phyloP scores from a whole-genome alignment of 257 asterid genomes.

The Scutellaria galericulata region DNA sequence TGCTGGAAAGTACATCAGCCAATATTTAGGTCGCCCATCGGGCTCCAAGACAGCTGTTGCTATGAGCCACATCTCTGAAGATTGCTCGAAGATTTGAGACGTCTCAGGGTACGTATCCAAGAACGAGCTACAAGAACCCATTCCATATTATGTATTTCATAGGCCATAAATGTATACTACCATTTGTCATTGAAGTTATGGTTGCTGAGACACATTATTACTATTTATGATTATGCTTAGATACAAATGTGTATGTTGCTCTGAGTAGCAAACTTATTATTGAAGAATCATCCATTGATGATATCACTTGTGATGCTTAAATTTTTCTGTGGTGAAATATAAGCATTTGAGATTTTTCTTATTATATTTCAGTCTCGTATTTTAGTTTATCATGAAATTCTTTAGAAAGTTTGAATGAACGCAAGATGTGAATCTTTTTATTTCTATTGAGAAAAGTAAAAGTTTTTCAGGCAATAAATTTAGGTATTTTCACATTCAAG shows the following conservation, averaged over 20 bases:
- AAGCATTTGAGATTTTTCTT: no score
- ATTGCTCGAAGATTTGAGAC: slow-evolving; percentile 51
- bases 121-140: neutral
- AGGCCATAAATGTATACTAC: slow-evolving; percentile 20
- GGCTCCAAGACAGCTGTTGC: slow-evolving; percentile 93
- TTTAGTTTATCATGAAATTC: no score
- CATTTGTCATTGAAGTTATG: slow-evolving; percentile 6
- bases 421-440: no score
- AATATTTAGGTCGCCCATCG: slow-evolving; percentile 62
- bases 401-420: no score
- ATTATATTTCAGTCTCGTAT: no score
- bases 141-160: neutral
- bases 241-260: slow-evolving; percentile 4
- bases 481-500: no score
- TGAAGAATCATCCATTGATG: neutral
- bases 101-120: neutral
- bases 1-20: slow-evolving; percentile 79
- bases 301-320: no score
- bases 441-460: no score
- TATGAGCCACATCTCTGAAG: slow-evolving; percentile 47
- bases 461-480: no score
- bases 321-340: no score
- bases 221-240: neutral
- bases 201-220: slow-evolving; percentile 14
- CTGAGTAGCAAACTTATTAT: neutral